These are phyloP conservation scores for Ascomycota sp. DNA, from an alignment of 2,329 filamentous ascomycete genomes.

Conservation along the genomic window DNA sequence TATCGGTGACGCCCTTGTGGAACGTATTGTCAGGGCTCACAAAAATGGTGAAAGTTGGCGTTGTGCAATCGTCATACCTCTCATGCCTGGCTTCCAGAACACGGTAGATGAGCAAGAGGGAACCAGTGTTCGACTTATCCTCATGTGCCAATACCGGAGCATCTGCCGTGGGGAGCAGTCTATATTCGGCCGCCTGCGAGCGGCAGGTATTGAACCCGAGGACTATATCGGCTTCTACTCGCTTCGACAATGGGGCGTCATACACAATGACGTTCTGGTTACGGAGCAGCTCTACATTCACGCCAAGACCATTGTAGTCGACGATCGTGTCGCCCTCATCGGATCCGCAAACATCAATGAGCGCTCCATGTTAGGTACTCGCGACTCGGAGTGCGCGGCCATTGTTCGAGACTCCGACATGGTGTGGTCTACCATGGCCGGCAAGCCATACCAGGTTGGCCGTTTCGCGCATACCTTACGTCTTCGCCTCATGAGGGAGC, in stretches of 20 bases:
- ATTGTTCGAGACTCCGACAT: conserved; percentile 86
- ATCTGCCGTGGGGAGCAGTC: conserved; percentile 85
- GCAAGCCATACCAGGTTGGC: conserved; percentile 72
- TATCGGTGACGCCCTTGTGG: conserved; percentile 85
- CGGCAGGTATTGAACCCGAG: conserved; percentile 70
- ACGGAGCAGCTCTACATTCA: conserved; percentile 98
- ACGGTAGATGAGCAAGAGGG: conserved; percentile 88
- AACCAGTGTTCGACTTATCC: conserved; percentile 82
- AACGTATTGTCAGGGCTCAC: conserved; percentile 71
- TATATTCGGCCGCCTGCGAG: conserved; percentile 71
- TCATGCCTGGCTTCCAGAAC: conserved; percentile 98
- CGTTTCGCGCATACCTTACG: conserved; percentile 85
- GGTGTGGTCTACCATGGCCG: conserved; percentile 80
- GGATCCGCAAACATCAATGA: conserved; percentile 98
- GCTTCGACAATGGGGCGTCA: conserved; percentile 76
- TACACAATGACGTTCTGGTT: conserved; percentile 65
- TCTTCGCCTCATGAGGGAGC: conserved; percentile 87
- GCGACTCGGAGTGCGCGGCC: conserved; percentile 82
- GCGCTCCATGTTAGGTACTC: conserved; percentile 75
- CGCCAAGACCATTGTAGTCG: conserved; percentile 89
- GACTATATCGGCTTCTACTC: conserved; percentile 94
- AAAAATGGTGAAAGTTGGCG: conserved; percentile 78
- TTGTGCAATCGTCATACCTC: conserved; percentile 70
- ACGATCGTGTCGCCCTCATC: conserved; percentile 82
- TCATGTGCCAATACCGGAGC: conserved; percentile 91